Evolutionary conservation across 2,329 filamentous ascomycete genomes (phyloP), one percentile per base, ranked within the genome.

Genomic region (Penicillium paneum): DNA sequence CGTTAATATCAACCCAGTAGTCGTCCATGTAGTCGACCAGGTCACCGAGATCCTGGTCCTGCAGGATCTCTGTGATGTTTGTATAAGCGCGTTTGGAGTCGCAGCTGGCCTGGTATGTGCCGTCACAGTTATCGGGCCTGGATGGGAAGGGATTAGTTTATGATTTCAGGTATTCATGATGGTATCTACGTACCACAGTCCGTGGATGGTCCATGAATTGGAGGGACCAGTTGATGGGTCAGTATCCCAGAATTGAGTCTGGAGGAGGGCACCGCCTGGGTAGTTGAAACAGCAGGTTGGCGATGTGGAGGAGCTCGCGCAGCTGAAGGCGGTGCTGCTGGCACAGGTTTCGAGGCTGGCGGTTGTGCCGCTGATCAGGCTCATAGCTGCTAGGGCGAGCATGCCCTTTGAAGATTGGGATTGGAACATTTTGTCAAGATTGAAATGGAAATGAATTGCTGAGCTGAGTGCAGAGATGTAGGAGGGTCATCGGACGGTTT

Each of bases 181-280:
- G 34, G 26, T 28, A 28, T 28, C 21, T 48, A 57, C 72, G 36
- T 68, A 81, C 79, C 80, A 81, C 8, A 84, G 70, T 8, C 81
- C 81, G 60, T 84, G 82, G 12, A 84, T 74, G 1, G 82, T 84
- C 82, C 82, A 84, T 15, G 78, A 79, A 60, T 84, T 75, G 5
- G 69, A 68, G 1, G 82, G 82, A 0, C 82, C 82, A 0, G 78
- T 81, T 0, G 76, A 69, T 2, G 82, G 82, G 46, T 78, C 63
- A 0, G 78, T 79, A 62, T 85, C 82, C 83, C 83, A 85, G 68
- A 85, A 84, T 56, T 85, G 82, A 10, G 82, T 84, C 68, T 78
- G 76, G 13, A 84, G 72, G 29, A 85, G 67, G 45, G 81, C 75
- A 21, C 83, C 83, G 34, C 82, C 82, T 0, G 82, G 82, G 13